Evolutionary conservation across 2,329 filamentous ascomycete species (phyloP).

Genomic region (Coniochaeta sp.): DNA sequence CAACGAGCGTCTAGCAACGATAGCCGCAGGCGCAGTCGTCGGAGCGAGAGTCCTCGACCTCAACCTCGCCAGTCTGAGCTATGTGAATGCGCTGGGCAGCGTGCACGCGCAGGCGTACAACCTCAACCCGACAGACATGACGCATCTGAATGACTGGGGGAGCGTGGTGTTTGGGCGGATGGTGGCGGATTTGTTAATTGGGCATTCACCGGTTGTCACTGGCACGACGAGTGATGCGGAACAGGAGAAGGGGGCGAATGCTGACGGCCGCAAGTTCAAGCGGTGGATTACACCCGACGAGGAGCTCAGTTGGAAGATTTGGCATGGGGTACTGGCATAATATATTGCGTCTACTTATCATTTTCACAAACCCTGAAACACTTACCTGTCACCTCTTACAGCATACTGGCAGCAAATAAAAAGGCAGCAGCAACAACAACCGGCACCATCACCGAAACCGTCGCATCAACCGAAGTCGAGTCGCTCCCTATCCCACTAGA

Average conservation of each 20-base stretch:
- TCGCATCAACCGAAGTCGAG: neutral
- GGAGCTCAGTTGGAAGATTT: constrained; percentile 1
- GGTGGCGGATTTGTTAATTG: constrained; percentile 41
- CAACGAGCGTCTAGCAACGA: constrained; percentile 36
- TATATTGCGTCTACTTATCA: too few species aligned
- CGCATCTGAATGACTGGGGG: constrained; percentile 49
- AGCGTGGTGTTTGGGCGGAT: constrained; percentile 50
- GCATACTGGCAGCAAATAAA: neutral
- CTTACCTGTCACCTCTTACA: too few species aligned
- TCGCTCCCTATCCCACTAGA: neutral
- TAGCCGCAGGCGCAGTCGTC: constrained; percentile 34
- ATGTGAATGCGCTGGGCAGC: constrained; percentile 43
- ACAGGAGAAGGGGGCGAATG: neutral
- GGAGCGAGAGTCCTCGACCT: constrained; percentile 37
- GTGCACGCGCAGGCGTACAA: constrained; percentile 40
- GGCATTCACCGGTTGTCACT: constrained; percentile 15
- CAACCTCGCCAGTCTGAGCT: constrained; percentile 41
- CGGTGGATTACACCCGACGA: neutral
- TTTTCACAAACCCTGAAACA: too few species aligned
- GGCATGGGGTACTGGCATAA: neutral
- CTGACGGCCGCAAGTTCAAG: neutral
- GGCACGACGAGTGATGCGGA: neutral
- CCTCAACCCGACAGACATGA: constrained; percentile 39
- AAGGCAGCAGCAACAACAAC: neutral
- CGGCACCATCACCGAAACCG: neutral